phyloP scores from a whole-genome alignment of 1,284 basidiomycete species.

The Rhodotorula sp. region DNA sequence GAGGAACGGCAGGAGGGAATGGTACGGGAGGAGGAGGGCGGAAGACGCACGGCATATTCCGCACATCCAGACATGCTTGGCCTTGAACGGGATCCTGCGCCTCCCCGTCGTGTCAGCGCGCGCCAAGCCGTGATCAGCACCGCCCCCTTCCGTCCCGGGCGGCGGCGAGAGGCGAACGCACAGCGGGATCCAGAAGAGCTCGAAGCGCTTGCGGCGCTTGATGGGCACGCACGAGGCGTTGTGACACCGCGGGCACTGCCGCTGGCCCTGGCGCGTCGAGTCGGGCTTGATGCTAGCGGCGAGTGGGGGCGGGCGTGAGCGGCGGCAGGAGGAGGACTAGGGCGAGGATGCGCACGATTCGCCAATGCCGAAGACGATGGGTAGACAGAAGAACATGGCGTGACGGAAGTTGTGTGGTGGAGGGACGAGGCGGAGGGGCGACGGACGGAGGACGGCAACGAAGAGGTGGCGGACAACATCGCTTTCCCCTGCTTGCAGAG shows the following conservation, averaged over 20 bases:
- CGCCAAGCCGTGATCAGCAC: not conserved
- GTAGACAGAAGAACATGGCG: constrained; percentile 28
- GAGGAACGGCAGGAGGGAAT: too few species aligned
- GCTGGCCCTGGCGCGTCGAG: not conserved
- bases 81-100: constrained; percentile 14
- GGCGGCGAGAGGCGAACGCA: not conserved
- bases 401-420: not conserved
- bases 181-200: constrained; percentile 23
- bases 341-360: not conserved
- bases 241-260: constrained; percentile 11
- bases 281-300: constrained; percentile 13
- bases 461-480: too few species aligned
- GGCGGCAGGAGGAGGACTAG: too few species aligned
- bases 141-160: not conserved
- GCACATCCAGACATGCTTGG: constrained; percentile 15
- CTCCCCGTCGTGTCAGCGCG: not conserved
- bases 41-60: constrained; percentile 5
- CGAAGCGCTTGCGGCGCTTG: constrained; percentile 22
- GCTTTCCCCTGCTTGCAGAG: too few species aligned
- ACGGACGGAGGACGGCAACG: not conserved
- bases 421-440: not conserved
- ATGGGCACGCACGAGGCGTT: constrained; percentile 2
- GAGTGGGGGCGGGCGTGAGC: not conserved
- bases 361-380: constrained; percentile 22
- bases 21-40: not conserved